These are phyloP conservation scores for Apiospora aurea DNA, from an alignment of 2,329 filamentous ascomycete species.

Conservation along the genomic window DNA sequence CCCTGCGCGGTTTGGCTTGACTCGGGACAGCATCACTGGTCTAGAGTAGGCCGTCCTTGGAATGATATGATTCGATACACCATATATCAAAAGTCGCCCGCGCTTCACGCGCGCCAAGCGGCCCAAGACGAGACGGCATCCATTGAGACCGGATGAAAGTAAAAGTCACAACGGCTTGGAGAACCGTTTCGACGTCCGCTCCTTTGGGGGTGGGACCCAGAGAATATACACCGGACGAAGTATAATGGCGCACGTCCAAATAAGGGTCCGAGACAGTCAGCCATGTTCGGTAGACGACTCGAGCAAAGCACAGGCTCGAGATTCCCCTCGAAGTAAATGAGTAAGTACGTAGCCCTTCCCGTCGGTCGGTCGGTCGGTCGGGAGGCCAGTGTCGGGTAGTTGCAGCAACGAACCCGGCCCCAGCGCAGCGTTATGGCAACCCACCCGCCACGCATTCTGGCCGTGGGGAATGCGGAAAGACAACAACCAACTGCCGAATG, in stretches of 20 bases:
- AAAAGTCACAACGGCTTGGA: not conserved
- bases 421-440: not conserved
- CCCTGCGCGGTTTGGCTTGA: not conserved
- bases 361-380: not conserved
- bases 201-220: not conserved
- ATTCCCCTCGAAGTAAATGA: not conserved
- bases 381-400: not conserved
- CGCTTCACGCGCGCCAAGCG: not conserved
- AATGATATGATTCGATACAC: not conserved
- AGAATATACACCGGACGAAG: slow-evolving; percentile 6
- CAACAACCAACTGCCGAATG: not conserved
- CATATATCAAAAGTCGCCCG: not conserved
- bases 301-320: not conserved
- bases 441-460: not conserved
- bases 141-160: not conserved
- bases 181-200: slow-evolving; percentile 1
- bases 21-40: not conserved
- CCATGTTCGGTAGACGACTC: not conserved
- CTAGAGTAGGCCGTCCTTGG: not conserved
- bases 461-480: not conserved
- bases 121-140: slow-evolving; percentile 7
- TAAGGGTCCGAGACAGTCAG: slow-evolving; percentile 13
- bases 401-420: not conserved
- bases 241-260: slow-evolving; percentile 14
- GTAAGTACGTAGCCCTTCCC: not conserved